These are phyloP conservation scores for Candida silvicultrix DNA, from an alignment of 805 yeast genomes.

Conservation along the genomic window DNA sequence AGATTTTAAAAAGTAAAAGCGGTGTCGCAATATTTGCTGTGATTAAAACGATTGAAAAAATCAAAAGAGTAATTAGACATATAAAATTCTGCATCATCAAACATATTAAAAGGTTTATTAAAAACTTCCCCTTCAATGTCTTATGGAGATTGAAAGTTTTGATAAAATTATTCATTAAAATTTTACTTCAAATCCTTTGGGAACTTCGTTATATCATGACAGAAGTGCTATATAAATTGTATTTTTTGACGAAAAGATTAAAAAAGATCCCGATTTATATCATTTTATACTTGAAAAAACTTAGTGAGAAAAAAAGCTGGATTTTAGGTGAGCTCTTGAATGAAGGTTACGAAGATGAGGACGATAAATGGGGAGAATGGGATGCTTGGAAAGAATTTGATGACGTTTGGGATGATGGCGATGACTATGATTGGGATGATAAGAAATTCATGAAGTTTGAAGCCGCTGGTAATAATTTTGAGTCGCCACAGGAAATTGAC, in stretches of 20 bases:
- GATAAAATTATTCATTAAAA: not conserved
- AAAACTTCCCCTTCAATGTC: not conserved
- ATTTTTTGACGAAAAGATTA: not conserved
- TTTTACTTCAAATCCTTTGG: constrained; percentile 1
- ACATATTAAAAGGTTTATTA: not conserved
- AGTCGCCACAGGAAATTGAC: not conserved
- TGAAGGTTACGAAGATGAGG: not conserved
- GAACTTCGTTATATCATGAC: not conserved
- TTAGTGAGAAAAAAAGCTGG: not conserved
- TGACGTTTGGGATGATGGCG: not conserved
- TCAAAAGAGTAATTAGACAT: not conserved
- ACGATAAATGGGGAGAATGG: constrained; percentile 1
- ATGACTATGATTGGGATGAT: constrained; percentile 1
- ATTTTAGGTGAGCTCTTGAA: not conserved
- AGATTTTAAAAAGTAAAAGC: not conserved
- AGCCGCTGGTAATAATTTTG: not conserved
- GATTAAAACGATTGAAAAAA: constrained; percentile 1
- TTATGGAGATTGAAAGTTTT: not conserved
- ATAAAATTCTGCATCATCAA: not conserved
- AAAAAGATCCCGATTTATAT: not conserved
- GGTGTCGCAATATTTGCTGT: not conserved
- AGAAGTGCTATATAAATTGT: not conserved
- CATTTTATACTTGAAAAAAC: not conserved
- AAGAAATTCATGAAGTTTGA: not conserved
- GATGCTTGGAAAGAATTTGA: not conserved